These are phyloP conservation scores for Stipa capillata DNA, from an alignment of 176 grass and related monocot genomes.

Conservation along the genomic window DNA sequence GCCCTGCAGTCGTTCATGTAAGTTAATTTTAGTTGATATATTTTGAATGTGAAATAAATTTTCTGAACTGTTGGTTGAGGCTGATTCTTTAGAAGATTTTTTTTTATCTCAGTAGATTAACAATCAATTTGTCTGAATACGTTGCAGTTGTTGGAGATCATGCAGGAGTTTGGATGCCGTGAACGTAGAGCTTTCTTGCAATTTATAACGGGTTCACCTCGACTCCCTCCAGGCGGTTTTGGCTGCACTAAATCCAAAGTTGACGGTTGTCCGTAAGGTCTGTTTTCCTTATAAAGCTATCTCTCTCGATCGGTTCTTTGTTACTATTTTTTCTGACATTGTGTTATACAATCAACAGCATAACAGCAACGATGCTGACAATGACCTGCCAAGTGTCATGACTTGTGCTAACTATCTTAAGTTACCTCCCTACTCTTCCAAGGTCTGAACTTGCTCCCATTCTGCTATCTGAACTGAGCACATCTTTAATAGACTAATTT, in stretches of 20 bases:
- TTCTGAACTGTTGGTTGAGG: not conserved
- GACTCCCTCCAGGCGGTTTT: constrained; percentile 86
- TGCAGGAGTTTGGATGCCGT: constrained; percentile 67
- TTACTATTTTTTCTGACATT: constrained; percentile 7
- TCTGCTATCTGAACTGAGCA: not conserved
- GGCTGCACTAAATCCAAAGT: constrained; percentile 78
- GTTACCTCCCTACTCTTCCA: constrained; percentile 85
- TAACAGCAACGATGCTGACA: constrained; percentile 51
- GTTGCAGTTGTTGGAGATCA: constrained; percentile 79
- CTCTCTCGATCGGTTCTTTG: not conserved
- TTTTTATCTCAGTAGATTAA: not conserved
- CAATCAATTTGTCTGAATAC: constrained; percentile 9
- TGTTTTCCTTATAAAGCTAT: constrained; percentile 21
- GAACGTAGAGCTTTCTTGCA: constrained; percentile 90
- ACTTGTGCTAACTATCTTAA: constrained; percentile 98
- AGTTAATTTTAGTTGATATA: constrained; percentile 8
- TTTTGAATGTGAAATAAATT: constrained; percentile 22
- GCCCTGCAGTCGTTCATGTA: constrained; percentile 75
- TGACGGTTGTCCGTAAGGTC: constrained; percentile 97
- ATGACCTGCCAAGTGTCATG: constrained; percentile 95
- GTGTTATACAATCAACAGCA: constrained; percentile 47
- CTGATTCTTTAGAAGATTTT: constrained; percentile 31
- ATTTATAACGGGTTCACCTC: constrained; percentile 91
- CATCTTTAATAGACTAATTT: not conserved
- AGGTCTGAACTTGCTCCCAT: constrained; percentile 35